Base-by-base conservation (phyloP, 352 stramenopile genomes). In the Globisporangium takayamanum region DNA sequence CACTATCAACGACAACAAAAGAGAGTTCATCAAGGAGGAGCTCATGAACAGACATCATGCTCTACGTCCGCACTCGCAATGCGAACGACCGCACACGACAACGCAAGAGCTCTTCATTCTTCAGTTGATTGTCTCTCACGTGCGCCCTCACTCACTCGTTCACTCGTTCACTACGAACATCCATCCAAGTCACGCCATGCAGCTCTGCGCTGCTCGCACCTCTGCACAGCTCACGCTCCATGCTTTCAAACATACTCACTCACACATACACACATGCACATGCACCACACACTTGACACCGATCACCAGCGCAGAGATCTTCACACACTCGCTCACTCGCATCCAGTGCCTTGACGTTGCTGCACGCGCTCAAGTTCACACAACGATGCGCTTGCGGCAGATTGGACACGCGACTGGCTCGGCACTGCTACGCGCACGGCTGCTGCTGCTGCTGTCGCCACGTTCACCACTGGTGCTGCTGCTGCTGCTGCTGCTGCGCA, bases 371-470 rank as follows among this genome's bases (percentile, higher is more conserved):
- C 14, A 22, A 16, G 12, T 10, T 59, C 44, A 64, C 30, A 6
- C 28, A 3, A 46, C 22, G 10, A 64, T 41, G 0, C 41, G 8
- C 44, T 58, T 50, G 53, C 59, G 59, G 44, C 59, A 64, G 20
- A 64, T 59, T 33, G 59, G 59, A 28, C 59, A 64, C 44, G 41
- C 14, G 0, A 45, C 44, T 3, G 8, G 16, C 11, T 47, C 57
- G 25, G 2, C 48, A 11, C 8, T 18, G n/a, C 42, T 25, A 22
- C 22, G 22, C 22, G 22, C 22, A 22, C 22, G 22, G 42, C 42
- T 25, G 39, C 39, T 44, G 39, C 39, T 44, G 39, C 30, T 36
- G 4, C 4, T 7, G 7, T 36, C 30, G 7, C 33, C 6, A 39
- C 33, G 8, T 12, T 39, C 33, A 12, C 39, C 39, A 45, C 14